A percentile compares a stretch with the other conserved stretches of the same genome.
These are phyloP conservation scores for Vachellia collinsii DNA, from an alignment of 306 rosid species.

Conservation along the genomic window DNA sequence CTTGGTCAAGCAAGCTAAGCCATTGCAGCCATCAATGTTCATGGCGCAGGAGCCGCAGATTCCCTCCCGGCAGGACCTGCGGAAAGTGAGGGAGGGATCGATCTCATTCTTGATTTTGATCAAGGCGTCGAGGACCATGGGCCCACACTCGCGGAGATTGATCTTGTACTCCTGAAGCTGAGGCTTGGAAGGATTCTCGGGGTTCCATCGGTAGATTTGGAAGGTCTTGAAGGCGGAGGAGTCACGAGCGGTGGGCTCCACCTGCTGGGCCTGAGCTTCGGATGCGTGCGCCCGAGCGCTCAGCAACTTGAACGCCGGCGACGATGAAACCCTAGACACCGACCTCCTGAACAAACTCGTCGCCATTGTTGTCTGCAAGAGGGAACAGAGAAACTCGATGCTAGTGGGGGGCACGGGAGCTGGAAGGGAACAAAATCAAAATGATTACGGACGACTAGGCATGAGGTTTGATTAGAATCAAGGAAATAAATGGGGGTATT, in stretches of 20 bases:
- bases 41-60: conserved; percentile 98
- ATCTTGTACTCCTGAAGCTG: conserved; percentile 73
- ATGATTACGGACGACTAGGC: conserved; percentile 8
- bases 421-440: conserved; percentile 36
- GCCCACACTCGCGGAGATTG: conserved; percentile 94
- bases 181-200: conserved; percentile 75
- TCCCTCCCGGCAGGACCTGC: conserved; percentile 94
- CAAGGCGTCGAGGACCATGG: conserved; percentile 94
- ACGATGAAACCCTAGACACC: conserved; percentile 43
- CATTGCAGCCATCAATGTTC: conserved; percentile 98
- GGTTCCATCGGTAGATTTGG: conserved; percentile 96
- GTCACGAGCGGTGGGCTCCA: conserved; percentile 44
- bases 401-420: background rate
- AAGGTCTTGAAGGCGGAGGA: conserved; percentile 57
- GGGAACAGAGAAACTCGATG: background rate
- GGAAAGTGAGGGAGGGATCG: conserved; percentile 81
- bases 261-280: conserved; percentile 62
- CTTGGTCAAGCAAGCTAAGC: conserved; percentile 90
- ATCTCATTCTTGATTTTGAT: conserved; percentile 94
- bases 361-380: conserved; percentile 57
- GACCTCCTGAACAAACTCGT: conserved; percentile 59
- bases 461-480: background rate
- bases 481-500: conserved; percentile 1
- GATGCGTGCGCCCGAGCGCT: conserved; percentile 62
- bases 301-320: conserved; percentile 46